Conservation (phyloP, 2,329 filamentous ascomycete species). For the Monosporascus sp. region DNA sequence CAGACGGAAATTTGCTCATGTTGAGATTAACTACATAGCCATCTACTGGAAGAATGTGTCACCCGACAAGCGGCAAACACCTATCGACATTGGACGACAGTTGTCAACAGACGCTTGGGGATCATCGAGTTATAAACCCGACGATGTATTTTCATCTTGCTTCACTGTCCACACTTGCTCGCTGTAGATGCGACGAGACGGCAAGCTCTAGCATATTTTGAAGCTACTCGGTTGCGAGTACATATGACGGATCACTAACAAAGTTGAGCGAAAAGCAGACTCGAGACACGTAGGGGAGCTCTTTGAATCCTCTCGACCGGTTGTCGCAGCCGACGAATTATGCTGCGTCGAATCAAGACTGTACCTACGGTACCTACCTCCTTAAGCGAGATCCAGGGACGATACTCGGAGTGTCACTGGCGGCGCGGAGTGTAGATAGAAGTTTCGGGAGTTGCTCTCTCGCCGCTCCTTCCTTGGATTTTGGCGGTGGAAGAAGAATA, state of each 20-base stretch:
- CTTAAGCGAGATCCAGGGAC: too few relatives aligned
- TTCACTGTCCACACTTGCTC: slow-evolving; percentile 67
- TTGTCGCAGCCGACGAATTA: too few relatives aligned
- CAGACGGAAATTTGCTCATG: too few relatives aligned
- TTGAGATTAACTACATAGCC: background rate
- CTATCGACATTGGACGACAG: slow-evolving; percentile 14
- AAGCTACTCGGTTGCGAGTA: slow-evolving; percentile 34
- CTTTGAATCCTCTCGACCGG: too few relatives aligned
- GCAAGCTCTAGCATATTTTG: slow-evolving; percentile 63
- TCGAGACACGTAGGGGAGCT: background rate
- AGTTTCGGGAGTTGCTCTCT: too few relatives aligned
- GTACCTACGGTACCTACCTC: too few relatives aligned
- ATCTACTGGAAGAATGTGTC: slow-evolving; percentile 11
- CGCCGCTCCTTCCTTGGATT: too few relatives aligned
- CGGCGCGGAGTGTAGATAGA: too few relatives aligned
- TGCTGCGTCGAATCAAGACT: too few relatives aligned
- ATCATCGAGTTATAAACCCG: slow-evolving; percentile 14
- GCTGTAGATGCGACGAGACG: slow-evolving; percentile 48
- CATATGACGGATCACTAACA: background rate
- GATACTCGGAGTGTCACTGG: too few relatives aligned
- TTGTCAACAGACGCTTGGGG: slow-evolving; percentile 14
- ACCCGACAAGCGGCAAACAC: slow-evolving; percentile 19
- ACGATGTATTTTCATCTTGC: slow-evolving; percentile 46
- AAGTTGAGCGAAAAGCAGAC: background rate
- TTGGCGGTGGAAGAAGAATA: too few relatives aligned